A percentile compares a stretch with the other conserved stretches of the same genome.
These are phyloP conservation scores for Phylloboletellus chloephorus DNA, from an alignment of 1,284 basidiomycete species.

Conservation along the genomic window DNA sequence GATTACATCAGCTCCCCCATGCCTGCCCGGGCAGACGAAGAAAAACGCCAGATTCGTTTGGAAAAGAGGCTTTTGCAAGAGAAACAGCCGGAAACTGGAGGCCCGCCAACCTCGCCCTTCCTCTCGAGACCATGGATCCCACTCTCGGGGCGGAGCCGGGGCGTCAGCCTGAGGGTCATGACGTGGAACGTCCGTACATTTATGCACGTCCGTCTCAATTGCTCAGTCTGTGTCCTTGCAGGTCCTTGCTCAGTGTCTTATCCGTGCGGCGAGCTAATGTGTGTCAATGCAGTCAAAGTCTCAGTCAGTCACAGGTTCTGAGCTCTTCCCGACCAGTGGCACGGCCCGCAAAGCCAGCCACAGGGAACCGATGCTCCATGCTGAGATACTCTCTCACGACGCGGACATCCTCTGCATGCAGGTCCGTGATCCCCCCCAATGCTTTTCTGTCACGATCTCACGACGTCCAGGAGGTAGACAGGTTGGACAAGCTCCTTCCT, in stretches of 20 bases:
- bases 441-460: slow-evolving; percentile 4
- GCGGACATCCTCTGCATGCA: slow-evolving; percentile 83
- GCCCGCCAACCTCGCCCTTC: slow-evolving; percentile 29
- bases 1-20: slow-evolving; percentile 28
- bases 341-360: slow-evolving; percentile 73
- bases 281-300: slow-evolving; percentile 1
- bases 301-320: slow-evolving; percentile 51
- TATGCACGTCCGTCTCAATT: slow-evolving; percentile 1
- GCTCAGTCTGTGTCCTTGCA: slow-evolving; percentile 30
- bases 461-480: slow-evolving; percentile 66
- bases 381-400: slow-evolving; percentile 61
- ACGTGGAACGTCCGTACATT: slow-evolving; percentile 71
- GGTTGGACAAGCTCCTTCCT: slow-evolving; percentile 60
- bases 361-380: slow-evolving; percentile 69
- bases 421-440: slow-evolving; percentile 36
- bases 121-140: slow-evolving; percentile 51
- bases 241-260: slow-evolving; percentile 72
- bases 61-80: slow-evolving; percentile 36
- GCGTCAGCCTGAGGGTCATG: slow-evolving; percentile 44
- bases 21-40: slow-evolving; percentile 44
- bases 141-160: slow-evolving; percentile 22
- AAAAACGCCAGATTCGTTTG: slow-evolving; percentile 38
- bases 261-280: slow-evolving; percentile 51
- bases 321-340: slow-evolving; percentile 74
- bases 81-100: background rate